These are phyloP conservation scores for Globisporangium spiculum DNA, from an alignment of 352 stramenopile genomes.

Conservation along the genomic window DNA sequence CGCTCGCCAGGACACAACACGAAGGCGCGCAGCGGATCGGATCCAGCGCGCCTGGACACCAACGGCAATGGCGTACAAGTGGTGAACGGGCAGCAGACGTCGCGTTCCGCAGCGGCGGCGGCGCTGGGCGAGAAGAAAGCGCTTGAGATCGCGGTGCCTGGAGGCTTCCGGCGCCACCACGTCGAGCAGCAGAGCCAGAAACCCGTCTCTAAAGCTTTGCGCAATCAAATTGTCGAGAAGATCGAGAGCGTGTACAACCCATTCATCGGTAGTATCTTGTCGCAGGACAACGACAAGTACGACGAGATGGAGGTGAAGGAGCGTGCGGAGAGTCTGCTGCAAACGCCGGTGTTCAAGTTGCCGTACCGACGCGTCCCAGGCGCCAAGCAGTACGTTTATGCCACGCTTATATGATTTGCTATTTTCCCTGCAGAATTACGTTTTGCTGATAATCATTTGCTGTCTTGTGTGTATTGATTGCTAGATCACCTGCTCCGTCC, in stretches of 20 bases:
- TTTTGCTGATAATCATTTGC: neutral
- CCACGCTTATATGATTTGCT: neutral
- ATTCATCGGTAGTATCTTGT: conserved; percentile 80
- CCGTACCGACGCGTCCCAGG: conserved; percentile 20
- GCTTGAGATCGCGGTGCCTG: conserved; percentile 62
- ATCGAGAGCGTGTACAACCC: conserved; percentile 80
- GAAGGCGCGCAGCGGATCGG: conserved; percentile 46
- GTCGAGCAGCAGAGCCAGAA: conserved; percentile 38
- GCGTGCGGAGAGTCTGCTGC: conserved; percentile 57
- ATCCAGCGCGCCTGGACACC: conserved; percentile 31
- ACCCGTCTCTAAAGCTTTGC: conserved; percentile 48
- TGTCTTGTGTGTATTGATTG: neutral
- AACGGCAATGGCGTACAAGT: neutral
- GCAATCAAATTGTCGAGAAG: conserved; percentile 66
- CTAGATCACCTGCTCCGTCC: conserved; percentile 25
- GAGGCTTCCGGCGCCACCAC: conserved; percentile 70
- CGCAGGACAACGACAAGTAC: conserved; percentile 80
- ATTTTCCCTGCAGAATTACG: neutral
- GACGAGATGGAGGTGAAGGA: conserved; percentile 71
- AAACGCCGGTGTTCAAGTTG: conserved; percentile 53
- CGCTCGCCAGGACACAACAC: conserved; percentile 22
- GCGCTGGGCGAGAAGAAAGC: conserved; percentile 30
- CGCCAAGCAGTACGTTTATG: conserved; percentile 13
- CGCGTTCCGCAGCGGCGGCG: conserved; percentile 27
- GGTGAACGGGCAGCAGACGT: conserved; percentile 8